Percentiles rank a stretch among this genome's conserved stretches.
Evolutionary conservation across 352 stramenopile genomes (phyloP).

Genomic region (Phytophthora quininea): DNA sequence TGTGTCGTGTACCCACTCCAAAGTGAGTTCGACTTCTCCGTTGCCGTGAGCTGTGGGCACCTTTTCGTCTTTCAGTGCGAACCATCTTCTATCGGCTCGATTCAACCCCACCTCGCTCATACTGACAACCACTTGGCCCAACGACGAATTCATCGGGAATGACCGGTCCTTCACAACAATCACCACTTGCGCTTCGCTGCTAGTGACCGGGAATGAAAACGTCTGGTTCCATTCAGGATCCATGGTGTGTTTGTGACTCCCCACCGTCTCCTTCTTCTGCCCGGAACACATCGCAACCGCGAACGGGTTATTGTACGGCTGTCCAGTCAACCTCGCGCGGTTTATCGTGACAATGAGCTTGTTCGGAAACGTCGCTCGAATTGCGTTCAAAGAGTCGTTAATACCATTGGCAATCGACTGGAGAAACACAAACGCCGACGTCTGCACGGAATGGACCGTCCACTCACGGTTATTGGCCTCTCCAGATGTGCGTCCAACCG

Average conservation of each 20-base stretch:
- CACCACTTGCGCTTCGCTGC: conserved; percentile 68
- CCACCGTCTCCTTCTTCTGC: conserved; percentile 89
- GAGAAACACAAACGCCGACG: conserved; percentile 87
- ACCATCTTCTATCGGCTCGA: conserved; percentile 80
- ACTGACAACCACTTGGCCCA: conserved; percentile 74
- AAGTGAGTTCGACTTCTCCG: conserved; percentile 87
- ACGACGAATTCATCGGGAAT: conserved; percentile 78
- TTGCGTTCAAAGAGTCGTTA: conserved; percentile 74
- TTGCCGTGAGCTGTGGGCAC: conserved; percentile 65
- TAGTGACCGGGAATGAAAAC: conserved; percentile 87
- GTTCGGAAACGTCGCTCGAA: conserved; percentile 87
- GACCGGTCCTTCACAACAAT: conserved; percentile 76
- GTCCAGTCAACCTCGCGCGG: conserved; percentile 76
- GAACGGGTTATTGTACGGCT: conserved; percentile 90
- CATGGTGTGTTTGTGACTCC: conserved; percentile 90
- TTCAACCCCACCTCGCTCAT: conserved; percentile 87
- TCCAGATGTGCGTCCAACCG: conserved; percentile 70
- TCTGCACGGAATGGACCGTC: conserved; percentile 87
- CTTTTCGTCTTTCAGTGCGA: conserved; percentile 79
- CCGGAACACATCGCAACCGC: conserved; percentile 78
- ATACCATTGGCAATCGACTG: conserved; percentile 80
- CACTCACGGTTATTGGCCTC: conserved; percentile 80
- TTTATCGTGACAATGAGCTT: conserved; percentile 92
- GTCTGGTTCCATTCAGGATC: conserved; percentile 91
- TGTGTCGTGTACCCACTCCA: conserved; percentile 90